Base-by-base conservation (phyloP, 2,329 filamentous ascomycete genomes). In the Didymella sp. region DNA sequence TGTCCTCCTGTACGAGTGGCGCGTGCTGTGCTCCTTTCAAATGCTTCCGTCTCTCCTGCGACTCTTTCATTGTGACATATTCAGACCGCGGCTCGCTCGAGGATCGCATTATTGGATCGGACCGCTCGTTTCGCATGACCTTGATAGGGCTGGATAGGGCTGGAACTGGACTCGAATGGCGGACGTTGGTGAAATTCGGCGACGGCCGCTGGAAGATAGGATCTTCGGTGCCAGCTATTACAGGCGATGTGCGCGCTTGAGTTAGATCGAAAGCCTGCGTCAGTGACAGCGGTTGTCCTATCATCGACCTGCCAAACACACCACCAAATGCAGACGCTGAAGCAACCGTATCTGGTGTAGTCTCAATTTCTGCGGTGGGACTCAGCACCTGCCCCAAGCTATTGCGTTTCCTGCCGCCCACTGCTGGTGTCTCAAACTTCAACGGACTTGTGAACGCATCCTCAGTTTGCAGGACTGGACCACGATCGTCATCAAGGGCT, bases 251-350 rank as follows among this genome's bases (percentile, higher is more conserved):
- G 17, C 71, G 72, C 21, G 76, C 77, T 59, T 80, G 80, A 1
- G 79, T 81, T 24, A 77, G 75, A 46, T 77, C 72, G 62, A 81
- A 82, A 12, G 77, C 69, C 55, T 82, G 80, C 7, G 79, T 81
- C 24, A 79, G 71, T 31, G 76, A 79, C 68, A 82, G 72, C 21
- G 61, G 61, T 38, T 66, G 38, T 66, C 63, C 70, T 38, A 64
- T 56, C 11, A 40, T 65, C 3, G 56, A 64, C 40, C 56, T 61
- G 17, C 72, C 71, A 6, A 71, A 66, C 30, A 68, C 54, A 30
- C 51, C 51, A 9, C 46, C 46, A 19, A 78, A 70, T 17, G 78
- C 72, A 48, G 71, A 64, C 4, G 73, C 64, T 9, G 67, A 74
- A 31, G 76, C 61, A 4, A 61, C 66, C 1, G 75, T 79, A 12